Percentiles rank a stretch among this genome's conserved stretches.
Evolutionary conservation across 345 rosid species (phyloP).

Genomic region (Anacardium occidentale): DNA sequence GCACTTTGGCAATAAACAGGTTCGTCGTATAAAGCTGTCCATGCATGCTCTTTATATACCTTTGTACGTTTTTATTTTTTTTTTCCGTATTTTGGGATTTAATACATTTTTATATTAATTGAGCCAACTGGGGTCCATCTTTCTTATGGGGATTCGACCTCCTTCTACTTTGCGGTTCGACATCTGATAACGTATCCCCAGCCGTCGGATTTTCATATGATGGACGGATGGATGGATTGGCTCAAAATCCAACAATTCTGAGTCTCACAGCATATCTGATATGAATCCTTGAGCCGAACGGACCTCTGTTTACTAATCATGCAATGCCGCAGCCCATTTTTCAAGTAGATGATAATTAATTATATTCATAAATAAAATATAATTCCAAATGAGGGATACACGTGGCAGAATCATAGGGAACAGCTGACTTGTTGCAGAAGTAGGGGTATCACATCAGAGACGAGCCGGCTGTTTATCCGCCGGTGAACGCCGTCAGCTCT

Average conservation of each 20-base stretch:
- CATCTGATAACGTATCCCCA: constrained; percentile 17
- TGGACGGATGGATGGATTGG: neutral
- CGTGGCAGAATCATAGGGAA: constrained; percentile 18
- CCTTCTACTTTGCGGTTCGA: neutral
- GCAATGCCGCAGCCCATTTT: too few relatives aligned
- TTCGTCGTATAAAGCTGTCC: constrained; percentile 32
- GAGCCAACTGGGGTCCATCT: neutral
- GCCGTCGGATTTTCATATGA: constrained; percentile 21
- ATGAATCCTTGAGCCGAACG: neutral
- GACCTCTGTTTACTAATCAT: neutral
- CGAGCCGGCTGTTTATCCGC: constrained; percentile 26
- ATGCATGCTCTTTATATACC: constrained; percentile 5
- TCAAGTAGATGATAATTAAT: too few relatives aligned
- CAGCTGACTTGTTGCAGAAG: constrained; percentile 4
- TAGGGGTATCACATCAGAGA: neutral
- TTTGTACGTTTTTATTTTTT: neutral
- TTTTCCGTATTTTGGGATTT: too few relatives aligned
- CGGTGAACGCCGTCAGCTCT: constrained; percentile 25
- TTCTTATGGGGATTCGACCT: constrained; percentile 7
- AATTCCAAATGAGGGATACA: constrained; percentile 2
- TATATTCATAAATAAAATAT: too few relatives aligned
- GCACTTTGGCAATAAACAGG: constrained; percentile 19
- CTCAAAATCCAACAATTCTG: neutral
- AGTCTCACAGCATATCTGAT: neutral
- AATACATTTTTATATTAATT: neutral